Evolutionary conservation across 768 basidiomycete genomes (phyloP), one percentile per base, ranked within the genome.

Genomic region (Leucosporidium yakuticum): DNA sequence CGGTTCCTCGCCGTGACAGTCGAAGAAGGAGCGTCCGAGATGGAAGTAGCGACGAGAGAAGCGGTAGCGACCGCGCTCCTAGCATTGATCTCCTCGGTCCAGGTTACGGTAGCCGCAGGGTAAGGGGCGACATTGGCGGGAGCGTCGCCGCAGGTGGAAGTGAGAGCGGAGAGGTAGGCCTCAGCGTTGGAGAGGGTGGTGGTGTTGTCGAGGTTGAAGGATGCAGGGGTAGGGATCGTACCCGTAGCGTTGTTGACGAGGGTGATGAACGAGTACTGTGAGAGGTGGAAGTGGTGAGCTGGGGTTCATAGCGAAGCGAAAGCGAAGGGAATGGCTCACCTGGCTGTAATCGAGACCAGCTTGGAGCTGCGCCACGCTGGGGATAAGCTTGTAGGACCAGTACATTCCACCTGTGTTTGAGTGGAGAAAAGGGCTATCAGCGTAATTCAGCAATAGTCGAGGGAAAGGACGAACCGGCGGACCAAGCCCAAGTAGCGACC

Each of bases 401-500:
- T 69, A 72, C 48, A 63, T 62, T 11, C 60, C 60, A 21, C 70
- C 70, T n/a, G 65, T 60, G n/a, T n/a, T n/a, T 21, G 39, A 44
- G 39, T 2, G 6, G 2, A 9, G 11, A 15, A 44, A 34, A 21
- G 1, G 12, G 9, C 1, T 6, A 5, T 36, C 23, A 39, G 36
- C 23, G 8, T 25, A n/a, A n/a, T n/a, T 11, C 55, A 29, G 6
- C 53, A 4, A 4, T 29, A 54, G 8, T 3, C n/a, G 53, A 25
- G 51, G 20, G 11, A 27, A 25, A 54, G 6, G 5, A 54, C 53
- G 53, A 25, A 54, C 53, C 53, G 11, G 25, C 53, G 12, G 63
- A 62, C 73, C 74, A 74, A 0, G 75, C 64, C 73, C 74, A 77
- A 2, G 74, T 70, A 5, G 64, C 62, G 53, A 74, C 48, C 54